phyloP scores from a whole-genome alignment of 495 filamentous ascomycete species.

The Aspergillus steynii region DNA sequence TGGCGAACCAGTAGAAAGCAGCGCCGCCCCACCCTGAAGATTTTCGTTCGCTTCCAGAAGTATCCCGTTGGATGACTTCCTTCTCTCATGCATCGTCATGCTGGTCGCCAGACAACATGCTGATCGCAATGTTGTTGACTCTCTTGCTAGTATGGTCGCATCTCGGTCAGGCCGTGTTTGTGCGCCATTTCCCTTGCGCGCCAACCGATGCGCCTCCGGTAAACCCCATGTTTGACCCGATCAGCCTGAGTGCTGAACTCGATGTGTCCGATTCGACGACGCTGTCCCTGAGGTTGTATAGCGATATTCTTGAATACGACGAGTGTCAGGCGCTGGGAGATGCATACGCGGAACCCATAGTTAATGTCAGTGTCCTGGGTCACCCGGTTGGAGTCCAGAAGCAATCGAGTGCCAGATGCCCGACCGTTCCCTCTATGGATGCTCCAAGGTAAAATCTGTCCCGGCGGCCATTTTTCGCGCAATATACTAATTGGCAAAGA shows the following conservation, averaged over 20 bases:
- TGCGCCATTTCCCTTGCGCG: conserved; percentile 1
- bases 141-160: not conserved
- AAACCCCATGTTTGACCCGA: conserved; percentile 2
- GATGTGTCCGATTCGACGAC: conserved; percentile 1
- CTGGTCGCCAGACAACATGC: not conserved
- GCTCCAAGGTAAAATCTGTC: not conserved
- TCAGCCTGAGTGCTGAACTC: not conserved
- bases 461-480: not conserved
- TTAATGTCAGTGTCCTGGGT: conserved; percentile 14
- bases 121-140: not conserved
- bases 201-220: not conserved
- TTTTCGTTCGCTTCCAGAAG: not conserved
- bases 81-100: not conserved
- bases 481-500: not conserved
- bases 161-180: conserved; percentile 2
- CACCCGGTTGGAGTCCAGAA: not conserved
- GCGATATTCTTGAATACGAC: not conserved
- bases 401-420: not conserved
- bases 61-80: not conserved
- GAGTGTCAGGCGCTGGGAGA: conserved; percentile 12
- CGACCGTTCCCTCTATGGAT: not conserved
- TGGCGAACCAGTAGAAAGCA: too few relatives aligned
- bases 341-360: not conserved
- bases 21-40: not conserved
- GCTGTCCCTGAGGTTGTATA: conserved; percentile 8